phyloP scores from a whole-genome alignment of 805 yeast genomes.

The Kodamaea neixiangensis region DNA sequence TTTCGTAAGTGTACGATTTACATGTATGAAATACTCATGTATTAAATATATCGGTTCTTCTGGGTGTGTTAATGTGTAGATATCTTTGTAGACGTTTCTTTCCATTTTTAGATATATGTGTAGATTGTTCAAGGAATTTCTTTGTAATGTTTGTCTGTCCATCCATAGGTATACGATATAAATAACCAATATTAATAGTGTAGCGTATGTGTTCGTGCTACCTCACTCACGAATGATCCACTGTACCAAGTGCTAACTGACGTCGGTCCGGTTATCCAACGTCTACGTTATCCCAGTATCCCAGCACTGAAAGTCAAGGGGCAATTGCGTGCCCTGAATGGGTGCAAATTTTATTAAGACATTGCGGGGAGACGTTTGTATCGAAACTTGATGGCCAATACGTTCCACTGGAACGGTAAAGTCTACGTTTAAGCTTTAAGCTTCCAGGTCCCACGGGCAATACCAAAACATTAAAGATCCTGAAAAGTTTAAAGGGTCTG shows the following conservation, averaged over 20 bases:
- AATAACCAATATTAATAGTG: too few species aligned
- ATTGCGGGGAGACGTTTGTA: conserved; percentile 1
- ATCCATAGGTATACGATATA: too few species aligned
- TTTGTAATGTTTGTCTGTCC: too few species aligned
- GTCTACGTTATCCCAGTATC: neutral
- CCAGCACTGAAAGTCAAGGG: neutral
- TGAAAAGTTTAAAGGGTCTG: neutral
- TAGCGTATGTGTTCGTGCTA: too few species aligned
- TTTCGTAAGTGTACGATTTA: too few species aligned
- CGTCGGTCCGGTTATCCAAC: neutral
- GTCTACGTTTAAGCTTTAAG: neutral
- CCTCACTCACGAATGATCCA: neutral
- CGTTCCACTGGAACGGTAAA: neutral
- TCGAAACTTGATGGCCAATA: neutral
- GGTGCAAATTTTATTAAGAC: neutral
- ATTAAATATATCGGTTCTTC: too few species aligned
- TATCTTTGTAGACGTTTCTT: too few species aligned
- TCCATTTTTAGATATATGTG: too few species aligned
- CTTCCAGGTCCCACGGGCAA: neutral
- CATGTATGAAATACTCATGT: too few species aligned
- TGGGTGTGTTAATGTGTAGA: too few species aligned
- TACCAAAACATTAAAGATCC: neutral
- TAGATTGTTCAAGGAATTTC: too few species aligned
- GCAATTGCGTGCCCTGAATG: neutral
- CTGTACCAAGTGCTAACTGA: neutral